phyloP scores from a whole-genome alignment of 2,329 filamentous ascomycete species.

The Domatiomyces globalis region DNA sequence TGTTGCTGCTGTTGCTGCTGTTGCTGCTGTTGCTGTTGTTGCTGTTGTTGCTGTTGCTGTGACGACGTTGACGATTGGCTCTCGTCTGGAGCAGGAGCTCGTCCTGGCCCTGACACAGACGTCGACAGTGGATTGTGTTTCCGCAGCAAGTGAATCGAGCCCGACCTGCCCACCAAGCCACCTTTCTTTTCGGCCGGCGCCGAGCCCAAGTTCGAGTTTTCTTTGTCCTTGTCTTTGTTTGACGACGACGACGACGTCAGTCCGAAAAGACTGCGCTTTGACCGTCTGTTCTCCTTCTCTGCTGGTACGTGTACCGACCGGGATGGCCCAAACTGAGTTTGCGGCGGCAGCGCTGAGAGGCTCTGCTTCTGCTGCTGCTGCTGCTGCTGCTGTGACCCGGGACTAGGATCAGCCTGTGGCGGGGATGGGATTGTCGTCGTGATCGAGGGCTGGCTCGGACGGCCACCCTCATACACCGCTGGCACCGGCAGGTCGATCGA shows the following conservation, averaged over 20 bases:
- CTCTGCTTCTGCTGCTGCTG: slow-evolving; percentile 2
- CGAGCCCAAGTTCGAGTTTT: slow-evolving; percentile 12
- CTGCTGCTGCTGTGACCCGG: slow-evolving; percentile 1
- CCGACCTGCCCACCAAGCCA: slow-evolving; percentile 8
- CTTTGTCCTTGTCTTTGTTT: slow-evolving; percentile 14
- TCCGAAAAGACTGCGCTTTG: slow-evolving; percentile 14
- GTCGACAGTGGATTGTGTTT: slow-evolving; percentile 1
- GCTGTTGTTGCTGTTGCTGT: slow-evolving; percentile 4
- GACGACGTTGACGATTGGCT: slow-evolving; percentile 9
- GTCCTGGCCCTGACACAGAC: background rate
- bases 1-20: background rate
- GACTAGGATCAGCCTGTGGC: background rate
- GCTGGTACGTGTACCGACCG: slow-evolving; percentile 9
- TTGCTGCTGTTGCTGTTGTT: slow-evolving; percentile 3
- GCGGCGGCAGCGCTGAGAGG: slow-evolving; percentile 11
- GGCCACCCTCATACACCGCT: background rate
- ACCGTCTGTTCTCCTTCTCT: slow-evolving; percentile 14
- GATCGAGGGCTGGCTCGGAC: background rate
- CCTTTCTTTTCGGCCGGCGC: slow-evolving; percentile 7
- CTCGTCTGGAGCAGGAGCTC: slow-evolving; percentile 4
- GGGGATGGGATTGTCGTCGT: background rate
- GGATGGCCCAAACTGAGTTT: slow-evolving; percentile 15
- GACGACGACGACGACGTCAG: slow-evolving; percentile 13
- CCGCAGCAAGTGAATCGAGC: slow-evolving; percentile 16
- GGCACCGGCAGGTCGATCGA: background rate